A percentile compares a stretch with the other conserved stretches of the same genome.
Conservation (phyloP, 106 monocot genomes). For the Apostasia shenzhenica region DNA sequence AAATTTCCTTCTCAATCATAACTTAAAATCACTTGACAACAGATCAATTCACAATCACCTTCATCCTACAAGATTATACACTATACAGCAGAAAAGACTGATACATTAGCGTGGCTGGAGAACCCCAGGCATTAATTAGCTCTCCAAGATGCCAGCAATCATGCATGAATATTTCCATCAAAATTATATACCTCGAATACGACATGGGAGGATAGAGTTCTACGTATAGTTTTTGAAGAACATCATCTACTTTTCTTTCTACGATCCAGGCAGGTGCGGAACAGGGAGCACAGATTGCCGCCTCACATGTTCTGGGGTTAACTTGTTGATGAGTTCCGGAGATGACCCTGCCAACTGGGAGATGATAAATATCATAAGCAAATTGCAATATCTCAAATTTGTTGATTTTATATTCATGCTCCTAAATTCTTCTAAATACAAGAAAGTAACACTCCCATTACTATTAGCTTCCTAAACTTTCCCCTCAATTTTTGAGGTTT, state of each 20-base stretch:
- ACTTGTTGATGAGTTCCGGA: slow-evolving; percentile 53
- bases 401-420: no score
- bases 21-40: no score
- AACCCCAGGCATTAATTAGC: not conserved
- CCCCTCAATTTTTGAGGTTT: no score
- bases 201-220: not conserved
- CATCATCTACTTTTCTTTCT: not conserved
- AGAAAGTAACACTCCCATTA: no score
- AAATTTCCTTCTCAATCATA: no score
- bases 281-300: slow-evolving; percentile 31
- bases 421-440: no score
- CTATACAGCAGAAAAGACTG: not conserved
- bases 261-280: slow-evolving; percentile 40
- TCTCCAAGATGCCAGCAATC: not conserved
- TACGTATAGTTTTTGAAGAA: not conserved
- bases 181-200: not conserved
- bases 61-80: not conserved
- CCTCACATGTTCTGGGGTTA: slow-evolving; percentile 57
- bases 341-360: slow-evolving; percentile 53
- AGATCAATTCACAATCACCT: no score
- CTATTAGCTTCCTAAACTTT: no score
- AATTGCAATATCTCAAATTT: no score
- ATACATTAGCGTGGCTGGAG: not conserved
- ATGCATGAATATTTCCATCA: not conserved
- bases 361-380: not conserved